Base-by-base conservation (phyloP, 2,329 filamentous ascomycete species). In the Nemania sp. region DNA sequence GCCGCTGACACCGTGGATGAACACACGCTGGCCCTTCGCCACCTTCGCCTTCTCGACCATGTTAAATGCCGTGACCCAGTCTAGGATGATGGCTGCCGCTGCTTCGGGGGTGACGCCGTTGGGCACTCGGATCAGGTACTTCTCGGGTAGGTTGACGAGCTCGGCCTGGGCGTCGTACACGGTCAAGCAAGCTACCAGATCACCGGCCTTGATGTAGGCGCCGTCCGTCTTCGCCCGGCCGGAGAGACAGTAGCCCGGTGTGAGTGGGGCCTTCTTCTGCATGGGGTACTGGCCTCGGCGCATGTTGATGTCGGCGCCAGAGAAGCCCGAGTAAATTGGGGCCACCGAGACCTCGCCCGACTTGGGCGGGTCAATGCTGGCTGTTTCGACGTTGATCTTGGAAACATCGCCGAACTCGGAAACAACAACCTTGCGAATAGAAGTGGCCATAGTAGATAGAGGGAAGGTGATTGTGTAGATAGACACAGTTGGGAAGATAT, bases 1-100 rank as follows among this genome's bases (percentile, higher is more conserved):
- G 32, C 84, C 84, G 68, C 83, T 85, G 26, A 85, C 75, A 41
- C 84, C 83, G 73, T 86, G 85, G 20, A 86, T 74, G 71, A 86
- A 86, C 52, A 86, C 83, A 24, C 80, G 80, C 62, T 84, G 79
- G 32, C 83, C 84, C 29, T 77, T 75, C 0, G 74, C 56, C 1
- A 86, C 82, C 35, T 80, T 78, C 2, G 82, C 82, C 2, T 69
- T 70, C 45, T 75, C 67, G 8, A 82, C 78, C 73, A 83, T 77
- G 13, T 74, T 75, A 63, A 79, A 81, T 0, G 81, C 81, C 0
- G 82, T 82, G 32, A 70, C 80, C 84, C 85, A 86, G 74, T 86
- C 84, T 1, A 83, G 77, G 1, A 80, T 62, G 20, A 86, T 64
- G 2, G 81, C 80, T 0, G 80, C 75, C 0, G 81, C 83, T 69